Evolutionary conservation across 1,284 basidiomycete species (phyloP), one percentile per base, ranked within the genome.

Genomic region (Boletellus deceptivus): DNA sequence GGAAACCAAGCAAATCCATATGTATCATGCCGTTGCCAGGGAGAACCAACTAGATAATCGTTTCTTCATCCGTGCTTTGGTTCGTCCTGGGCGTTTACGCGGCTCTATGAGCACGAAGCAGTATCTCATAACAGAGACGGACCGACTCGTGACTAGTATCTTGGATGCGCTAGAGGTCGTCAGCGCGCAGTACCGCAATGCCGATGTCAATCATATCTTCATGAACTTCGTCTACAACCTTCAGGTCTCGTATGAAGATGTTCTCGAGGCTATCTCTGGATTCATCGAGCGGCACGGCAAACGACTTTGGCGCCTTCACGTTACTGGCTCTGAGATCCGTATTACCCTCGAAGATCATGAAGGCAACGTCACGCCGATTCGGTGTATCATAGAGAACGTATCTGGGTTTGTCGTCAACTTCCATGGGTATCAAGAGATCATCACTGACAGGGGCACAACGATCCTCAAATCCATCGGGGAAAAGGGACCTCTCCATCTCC

Each of bases 221-320:
- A 91, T 98, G 83, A 97, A 97, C 75, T 98, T 98, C 72, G 87
- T 99, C 67, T 99, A 99, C 80, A 92, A 91, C 68, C 87, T 99
- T 55, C 85, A 88, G 25, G 93, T 99, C 59, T 89, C 88, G 34
- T 98, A 98, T 62, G 95, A 98, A 59, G 94, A 98, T 62, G 93
- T 99, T 10, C 84, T 98, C 54, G 89, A 90, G 53, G 96, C 96
- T 8, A 91, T 99, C 52, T 87, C 94, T 17, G 96, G 95, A 43
- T 99, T 99, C 78, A 93, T 99, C 60, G 96, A 98, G 66, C 89
- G 97, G 41, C 94, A 98, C 65, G 97, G 96, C 56, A 97, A 98
- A 75, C 86, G 96, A 48, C 81, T 99, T 57, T 99, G 96, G 95
- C 89, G 97, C 59, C 82, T 99, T 55, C 95, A 97, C 64, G 95